Conservation (phyloP, 306 rosid genomes). For the Canavalia gladiata region DNA sequence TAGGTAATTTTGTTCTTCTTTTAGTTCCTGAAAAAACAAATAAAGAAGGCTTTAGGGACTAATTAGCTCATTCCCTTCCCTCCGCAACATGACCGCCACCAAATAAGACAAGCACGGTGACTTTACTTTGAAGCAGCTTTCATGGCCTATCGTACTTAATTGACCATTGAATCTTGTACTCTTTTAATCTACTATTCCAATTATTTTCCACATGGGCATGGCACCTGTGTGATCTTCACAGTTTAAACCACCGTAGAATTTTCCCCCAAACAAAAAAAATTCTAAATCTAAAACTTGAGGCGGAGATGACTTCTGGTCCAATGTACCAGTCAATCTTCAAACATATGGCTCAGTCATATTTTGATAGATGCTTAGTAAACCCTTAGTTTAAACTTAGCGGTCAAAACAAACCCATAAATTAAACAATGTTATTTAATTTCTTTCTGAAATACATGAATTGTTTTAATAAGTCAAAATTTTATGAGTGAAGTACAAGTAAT, state of each 20-base stretch:
- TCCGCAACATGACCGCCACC: neutral
- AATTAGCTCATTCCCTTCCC: conserved; percentile 15
- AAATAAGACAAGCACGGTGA: neutral
- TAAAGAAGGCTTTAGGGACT: too few species aligned
- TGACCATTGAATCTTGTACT: conserved; percentile 23
- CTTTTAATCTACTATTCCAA: neutral
- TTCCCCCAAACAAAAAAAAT: neutral
- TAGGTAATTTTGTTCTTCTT: neutral
- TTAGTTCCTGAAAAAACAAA: neutral
- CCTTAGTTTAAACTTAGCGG: neutral
- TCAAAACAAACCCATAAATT: neutral
- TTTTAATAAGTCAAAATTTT: neutral
- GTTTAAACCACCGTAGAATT: neutral
- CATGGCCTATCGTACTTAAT: neutral
- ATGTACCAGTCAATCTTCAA: conserved; percentile 21
- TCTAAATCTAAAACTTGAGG: conserved; percentile 1
- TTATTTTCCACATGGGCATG: neutral
- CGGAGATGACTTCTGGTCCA: neutral
- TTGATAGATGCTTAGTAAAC: neutral
- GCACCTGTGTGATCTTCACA: neutral
- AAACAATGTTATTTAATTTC: neutral
- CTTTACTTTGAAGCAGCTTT: neutral
- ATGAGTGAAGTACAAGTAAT: neutral
- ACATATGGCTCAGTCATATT: conserved; percentile 49
- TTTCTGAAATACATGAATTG: neutral